Base-by-base conservation (phyloP, 2,329 filamentous ascomycete genomes). In the Xylaria sp. region DNA sequence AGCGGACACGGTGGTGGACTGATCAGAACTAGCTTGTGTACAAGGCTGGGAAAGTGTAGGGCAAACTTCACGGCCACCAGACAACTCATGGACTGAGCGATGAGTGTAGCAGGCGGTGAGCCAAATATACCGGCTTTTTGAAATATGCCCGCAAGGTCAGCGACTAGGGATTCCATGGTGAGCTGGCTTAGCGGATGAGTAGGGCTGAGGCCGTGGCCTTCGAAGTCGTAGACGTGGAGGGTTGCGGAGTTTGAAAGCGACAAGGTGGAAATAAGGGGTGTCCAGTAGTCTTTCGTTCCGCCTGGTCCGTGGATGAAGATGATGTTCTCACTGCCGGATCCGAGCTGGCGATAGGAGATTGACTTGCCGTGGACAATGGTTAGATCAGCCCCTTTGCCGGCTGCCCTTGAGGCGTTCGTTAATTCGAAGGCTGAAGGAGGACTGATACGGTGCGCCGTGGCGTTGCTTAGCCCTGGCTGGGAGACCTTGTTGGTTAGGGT, bases 181-280 rank as follows among this genome's bases (percentile, higher is more conserved):
- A 71, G n/a, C 28, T 54, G 28, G 66, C 59, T 64, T 9, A 71
- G 55, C n/a, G 69, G 69, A 12, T 68, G 66, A 1, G 62, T 71
- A 3, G 69, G 69, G 18, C 62, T 68, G 7, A 71, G 43, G 13
- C 69, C 66, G 51, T 69, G 69, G 3, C 69, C 69, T 58, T 71
- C 69, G 46, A 69, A 57, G 39, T 71, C 69, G 25, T 68, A 71
- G 3, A 71, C 55, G 25, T 66, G 69, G 10, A 71, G 62, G 15
- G 36, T 60, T 1, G 48, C 52, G 1, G 25, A 46, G 1, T 46
- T 36, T 1, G 54, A 31, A 7, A 68, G 66, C 6, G 62, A 59
- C 7, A 66, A 12, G 4, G 13, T 36, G 23, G 57, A 43, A 31
- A 66, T 66, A 10, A 71, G 66, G 0, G 69, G 69, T 20, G 46